Base-by-base conservation (phyloP, 2,329 filamentous ascomycete genomes). In the Diplodia mutila region DNA sequence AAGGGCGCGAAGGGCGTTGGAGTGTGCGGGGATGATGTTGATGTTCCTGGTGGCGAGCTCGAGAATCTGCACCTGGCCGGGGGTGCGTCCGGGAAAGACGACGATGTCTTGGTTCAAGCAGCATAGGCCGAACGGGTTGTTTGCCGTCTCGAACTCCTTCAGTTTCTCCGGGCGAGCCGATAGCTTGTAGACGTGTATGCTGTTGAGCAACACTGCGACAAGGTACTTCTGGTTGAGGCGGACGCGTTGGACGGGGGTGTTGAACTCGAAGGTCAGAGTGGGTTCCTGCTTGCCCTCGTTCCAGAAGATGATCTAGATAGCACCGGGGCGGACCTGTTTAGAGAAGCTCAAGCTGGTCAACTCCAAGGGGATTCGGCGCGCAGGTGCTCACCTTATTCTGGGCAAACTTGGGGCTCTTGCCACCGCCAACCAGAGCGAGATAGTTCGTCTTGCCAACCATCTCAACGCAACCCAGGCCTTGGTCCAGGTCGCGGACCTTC, bases 21-120 rank as follows among this genome's bases (percentile, higher is more conserved):
- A 89, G 77, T 99, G 95, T 3, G 94, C 95, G 0, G 93, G 93
- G 68, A 98, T 93, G 77, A 99, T 97, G 80, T 91, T 96, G 71
- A 98, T 92, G 73, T 92, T 94, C 61, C 89, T 89, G 0, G 89
- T 92, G 21, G 85, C 83, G 12, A 96, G 80, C 73, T 96, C 89
- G 63, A 97, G 90, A 1, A 98, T 82, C 77, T 97, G 94, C 32
- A 98, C 90, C 75, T 99, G 95, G 14, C 95, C 95, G 0, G 88
- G 81, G 0, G 91, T 94, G 64, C 93, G 87, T n/a, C 94, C 94
- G 0, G 94, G 94, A 70, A 98, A 95, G 0, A 90, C 92, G 7
- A 97, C 83, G 42, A 89, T 84, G 71, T 89, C 89, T 46, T 89
- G 84, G 1, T 91, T 90, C 23, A 98, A 82, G 75, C 90, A 91